A percentile compares a stretch with the other conserved stretches of the same genome.
phyloP scores from a whole-genome alignment of 345 rosid species.

The Melaleuca quinquenervia region DNA sequence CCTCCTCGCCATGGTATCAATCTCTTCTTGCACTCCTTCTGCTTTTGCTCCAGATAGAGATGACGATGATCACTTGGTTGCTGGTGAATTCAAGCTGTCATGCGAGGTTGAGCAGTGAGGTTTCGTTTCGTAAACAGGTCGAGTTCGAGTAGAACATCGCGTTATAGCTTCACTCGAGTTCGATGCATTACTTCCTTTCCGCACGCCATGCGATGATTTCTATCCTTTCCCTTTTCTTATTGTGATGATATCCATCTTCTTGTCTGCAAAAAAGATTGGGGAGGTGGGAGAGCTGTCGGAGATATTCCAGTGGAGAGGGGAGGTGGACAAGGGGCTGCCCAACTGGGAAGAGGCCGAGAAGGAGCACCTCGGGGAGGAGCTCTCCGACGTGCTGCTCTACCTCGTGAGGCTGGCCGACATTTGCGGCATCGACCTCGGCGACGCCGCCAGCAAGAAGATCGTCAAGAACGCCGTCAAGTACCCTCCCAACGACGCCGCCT shows the following conservation, averaged over 20 bases:
- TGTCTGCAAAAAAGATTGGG: constrained; percentile 39
- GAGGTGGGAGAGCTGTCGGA: constrained; percentile 92
- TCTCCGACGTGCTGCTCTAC: constrained; percentile 82
- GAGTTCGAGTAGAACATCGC: background rate
- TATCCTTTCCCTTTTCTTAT: background rate
- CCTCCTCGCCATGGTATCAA: constrained; percentile 54
- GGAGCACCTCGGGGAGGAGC: constrained; percentile 78
- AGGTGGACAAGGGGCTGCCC: constrained; percentile 74
- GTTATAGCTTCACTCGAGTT: background rate
- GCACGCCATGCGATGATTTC: background rate
- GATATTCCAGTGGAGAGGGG: constrained; percentile 98
- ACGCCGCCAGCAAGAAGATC: constrained; percentile 67
- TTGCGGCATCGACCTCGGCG: constrained; percentile 71
- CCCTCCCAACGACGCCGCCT: constrained; percentile 15
- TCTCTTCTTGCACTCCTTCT: background rate
- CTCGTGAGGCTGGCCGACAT: constrained; percentile 80
- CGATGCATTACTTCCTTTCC: background rate
- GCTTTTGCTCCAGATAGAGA: background rate
- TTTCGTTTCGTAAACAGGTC: background rate
- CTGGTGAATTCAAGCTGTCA: background rate
- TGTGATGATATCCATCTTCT: background rate
- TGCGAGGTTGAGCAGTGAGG: background rate
- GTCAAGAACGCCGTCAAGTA: constrained; percentile 78
- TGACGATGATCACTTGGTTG: background rate
- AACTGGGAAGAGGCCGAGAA: constrained; percentile 87